Evolutionary conservation across 2,329 filamentous ascomycete genomes (phyloP).

Genomic region (Diaporthe sp.): DNA sequence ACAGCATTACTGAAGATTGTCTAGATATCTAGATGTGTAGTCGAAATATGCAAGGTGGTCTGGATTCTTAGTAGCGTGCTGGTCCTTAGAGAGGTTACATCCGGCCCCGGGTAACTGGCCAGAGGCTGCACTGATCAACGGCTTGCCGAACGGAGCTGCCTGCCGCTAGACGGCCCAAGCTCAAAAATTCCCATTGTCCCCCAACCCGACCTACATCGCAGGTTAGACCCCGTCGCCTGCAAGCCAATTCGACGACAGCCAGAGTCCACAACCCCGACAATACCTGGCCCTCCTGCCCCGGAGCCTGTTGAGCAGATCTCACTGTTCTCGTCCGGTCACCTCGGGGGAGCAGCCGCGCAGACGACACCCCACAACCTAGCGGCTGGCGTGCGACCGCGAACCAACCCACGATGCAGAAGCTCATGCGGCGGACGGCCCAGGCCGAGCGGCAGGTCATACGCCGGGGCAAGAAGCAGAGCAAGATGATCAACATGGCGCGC

Average conservation of each 20-base stretch:
- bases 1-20: background rate
- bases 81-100: background rate
- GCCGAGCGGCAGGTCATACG: constrained; percentile 72
- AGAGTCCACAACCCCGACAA: background rate
- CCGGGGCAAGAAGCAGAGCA: constrained; percentile 46
- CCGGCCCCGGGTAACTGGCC: background rate
- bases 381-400: constrained; percentile 18
- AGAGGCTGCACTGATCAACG: constrained; percentile 14
- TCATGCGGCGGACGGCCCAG: constrained; percentile 73
- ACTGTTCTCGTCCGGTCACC: background rate
- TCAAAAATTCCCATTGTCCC: constrained; percentile 36
- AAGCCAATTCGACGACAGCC: constrained; percentile 11
- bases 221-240: background rate
- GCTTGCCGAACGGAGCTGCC: background rate
- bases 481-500: constrained; percentile 42
- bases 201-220: background rate
- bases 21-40: background rate
- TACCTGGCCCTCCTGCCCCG: background rate
- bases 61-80: background rate
- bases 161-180: constrained; percentile 30
- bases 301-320: background rate
- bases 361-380: background rate
- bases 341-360: background rate
- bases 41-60: background rate
- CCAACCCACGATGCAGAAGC: constrained; percentile 70